phyloP scores from a whole-genome alignment of 2,329 filamentous ascomycete species.

The Hortaea sp. region DNA sequence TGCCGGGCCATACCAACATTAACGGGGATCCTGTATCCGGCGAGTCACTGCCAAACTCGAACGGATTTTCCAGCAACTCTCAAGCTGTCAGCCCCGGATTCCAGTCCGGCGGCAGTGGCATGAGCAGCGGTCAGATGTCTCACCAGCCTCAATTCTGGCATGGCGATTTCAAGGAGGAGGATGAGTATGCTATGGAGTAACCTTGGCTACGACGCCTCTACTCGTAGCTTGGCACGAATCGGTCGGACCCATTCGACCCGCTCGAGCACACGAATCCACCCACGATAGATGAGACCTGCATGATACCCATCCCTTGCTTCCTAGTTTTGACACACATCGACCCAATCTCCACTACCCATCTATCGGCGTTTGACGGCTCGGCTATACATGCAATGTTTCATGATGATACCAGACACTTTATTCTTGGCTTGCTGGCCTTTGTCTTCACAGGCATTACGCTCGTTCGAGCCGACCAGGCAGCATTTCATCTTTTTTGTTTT shows the following conservation, averaged over 20 bases:
- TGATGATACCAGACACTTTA: constrained; percentile 7
- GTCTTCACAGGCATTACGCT: constrained; percentile 1
- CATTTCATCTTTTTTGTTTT: not conserved
- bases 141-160: constrained; percentile 36
- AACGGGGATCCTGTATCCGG: constrained; percentile 65
- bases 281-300: not conserved
- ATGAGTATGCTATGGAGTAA: constrained; percentile 77
- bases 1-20: constrained; percentile 87
- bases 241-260: not conserved
- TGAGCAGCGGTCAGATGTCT: constrained; percentile 36
- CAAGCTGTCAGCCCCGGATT: constrained; percentile 41
- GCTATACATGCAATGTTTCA: constrained; percentile 5
- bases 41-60: constrained; percentile 39
- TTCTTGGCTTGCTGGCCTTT: constrained; percentile 1
- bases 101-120: constrained; percentile 58
- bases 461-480: not conserved
- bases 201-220: not conserved
- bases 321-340: not conserved
- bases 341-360: constrained; percentile 4
- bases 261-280: not conserved
- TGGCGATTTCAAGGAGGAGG: constrained; percentile 80
- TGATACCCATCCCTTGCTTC: constrained; percentile 7
- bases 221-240: not conserved
- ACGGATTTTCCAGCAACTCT: constrained; percentile 16
- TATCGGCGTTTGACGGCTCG: constrained; percentile 5